Percentiles rank a stretch among this genome's conserved stretches.
These are phyloP conservation scores for Cucumis melo DNA, from an alignment of 306 rosid species.

Conservation along the genomic window DNA sequence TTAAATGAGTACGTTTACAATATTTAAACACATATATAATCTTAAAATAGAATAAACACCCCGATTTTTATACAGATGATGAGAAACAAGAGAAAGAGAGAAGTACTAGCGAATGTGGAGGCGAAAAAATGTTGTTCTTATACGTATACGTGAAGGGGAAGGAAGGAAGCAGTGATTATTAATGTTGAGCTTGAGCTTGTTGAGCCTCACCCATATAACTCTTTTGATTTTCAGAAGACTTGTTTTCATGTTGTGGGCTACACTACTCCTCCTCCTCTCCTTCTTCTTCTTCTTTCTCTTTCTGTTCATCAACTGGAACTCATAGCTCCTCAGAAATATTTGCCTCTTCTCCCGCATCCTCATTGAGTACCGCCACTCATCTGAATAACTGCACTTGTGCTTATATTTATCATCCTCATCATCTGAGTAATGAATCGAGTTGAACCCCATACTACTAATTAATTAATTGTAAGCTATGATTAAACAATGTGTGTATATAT, in stretches of 20 bases:
- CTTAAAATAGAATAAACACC: too few species aligned
- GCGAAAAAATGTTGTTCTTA: background rate
- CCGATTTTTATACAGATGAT: too few species aligned
- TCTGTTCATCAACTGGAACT: constrained; percentile 14
- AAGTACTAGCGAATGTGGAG: background rate
- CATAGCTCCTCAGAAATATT: constrained; percentile 67
- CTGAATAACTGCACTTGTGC: background rate
- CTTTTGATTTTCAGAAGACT: constrained; percentile 40
- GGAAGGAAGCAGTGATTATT: background rate
- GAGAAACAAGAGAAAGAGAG: background rate
- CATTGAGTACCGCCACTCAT: background rate
- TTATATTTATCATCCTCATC: too few species aligned
- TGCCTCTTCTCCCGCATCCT: constrained; percentile 69
- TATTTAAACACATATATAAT: too few species aligned
- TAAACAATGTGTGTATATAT: too few species aligned
- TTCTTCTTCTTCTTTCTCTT: too few species aligned
- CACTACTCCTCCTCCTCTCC: constrained; percentile 31
- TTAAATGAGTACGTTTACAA: too few species aligned
- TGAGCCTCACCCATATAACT: constrained; percentile 37
- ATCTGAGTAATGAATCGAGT: too few species aligned
- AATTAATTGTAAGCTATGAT: too few species aligned
- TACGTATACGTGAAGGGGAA: background rate
- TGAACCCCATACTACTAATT: background rate
- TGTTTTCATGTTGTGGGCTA: constrained; percentile 39
- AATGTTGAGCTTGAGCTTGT: constrained; percentile 20